Evolutionary conservation across 345 rosid species (phyloP).

Genomic region (Durio zibethinus): DNA sequence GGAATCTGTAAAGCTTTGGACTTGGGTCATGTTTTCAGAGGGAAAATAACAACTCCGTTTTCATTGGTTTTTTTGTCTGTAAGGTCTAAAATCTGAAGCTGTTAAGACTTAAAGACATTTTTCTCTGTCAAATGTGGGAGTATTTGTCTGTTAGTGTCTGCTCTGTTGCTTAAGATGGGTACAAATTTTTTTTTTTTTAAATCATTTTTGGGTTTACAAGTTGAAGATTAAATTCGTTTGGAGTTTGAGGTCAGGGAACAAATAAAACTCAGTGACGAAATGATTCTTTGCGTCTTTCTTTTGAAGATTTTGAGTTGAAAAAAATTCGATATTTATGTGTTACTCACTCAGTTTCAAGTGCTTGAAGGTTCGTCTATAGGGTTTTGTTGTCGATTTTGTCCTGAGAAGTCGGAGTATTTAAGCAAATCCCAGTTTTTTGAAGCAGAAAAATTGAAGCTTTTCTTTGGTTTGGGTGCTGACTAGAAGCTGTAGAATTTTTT

Average conservation of each 20-base stretch:
- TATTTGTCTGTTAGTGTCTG: too few relatives aligned
- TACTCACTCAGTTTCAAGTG: too few relatives aligned
- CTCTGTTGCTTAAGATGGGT: too few relatives aligned
- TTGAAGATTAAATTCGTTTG: conserved; percentile 21
- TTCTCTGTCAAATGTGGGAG: too few relatives aligned
- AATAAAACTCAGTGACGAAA: conserved; percentile 30
- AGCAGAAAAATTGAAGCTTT: conserved; percentile 10
- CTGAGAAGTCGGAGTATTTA: not conserved
- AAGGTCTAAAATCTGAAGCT: too few relatives aligned
- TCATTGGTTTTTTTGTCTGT: not conserved
- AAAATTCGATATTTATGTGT: conserved; percentile 17
- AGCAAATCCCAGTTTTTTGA: not conserved
- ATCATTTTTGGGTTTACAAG: too few relatives aligned
- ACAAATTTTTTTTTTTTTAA: too few relatives aligned
- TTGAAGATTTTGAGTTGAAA: conserved; percentile 43
- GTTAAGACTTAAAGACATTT: too few relatives aligned
- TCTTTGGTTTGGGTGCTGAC: conserved; percentile 2
- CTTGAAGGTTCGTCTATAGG: conserved; percentile 1
- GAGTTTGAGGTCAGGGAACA: conserved; percentile 19
- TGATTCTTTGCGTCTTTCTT: conserved; percentile 43
- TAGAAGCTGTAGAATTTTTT: conserved; percentile 27
- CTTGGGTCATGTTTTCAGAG: not conserved
- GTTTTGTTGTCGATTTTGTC: conserved; percentile 9
- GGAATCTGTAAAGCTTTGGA: too few relatives aligned
- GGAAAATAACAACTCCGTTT: not conserved